These are phyloP conservation scores for Lycium ferocissimum DNA, from an alignment of 257 asterid genomes.

Conservation along the genomic window DNA sequence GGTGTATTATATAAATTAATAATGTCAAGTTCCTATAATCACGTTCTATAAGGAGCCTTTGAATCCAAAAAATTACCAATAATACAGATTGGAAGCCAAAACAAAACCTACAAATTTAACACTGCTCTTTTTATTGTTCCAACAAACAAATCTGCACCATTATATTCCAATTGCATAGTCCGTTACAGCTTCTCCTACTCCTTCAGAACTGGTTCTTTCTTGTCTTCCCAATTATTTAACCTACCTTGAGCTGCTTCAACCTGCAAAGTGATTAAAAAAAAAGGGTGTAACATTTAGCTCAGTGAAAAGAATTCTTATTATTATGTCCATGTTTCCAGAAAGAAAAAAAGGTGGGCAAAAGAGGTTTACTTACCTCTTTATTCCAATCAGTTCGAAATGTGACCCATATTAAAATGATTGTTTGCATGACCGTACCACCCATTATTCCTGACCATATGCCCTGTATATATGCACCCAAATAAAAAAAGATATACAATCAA, in stretches of 20 bases:
- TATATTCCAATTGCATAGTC: no score
- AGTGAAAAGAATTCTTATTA: neutral
- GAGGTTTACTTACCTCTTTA: slow-evolving; percentile 40
- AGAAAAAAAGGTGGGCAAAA: neutral
- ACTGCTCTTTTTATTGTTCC: no score
- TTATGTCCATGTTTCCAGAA: neutral
- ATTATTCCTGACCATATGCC: slow-evolving; percentile 51
- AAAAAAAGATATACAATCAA: neutral
- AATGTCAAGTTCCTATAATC: no score
- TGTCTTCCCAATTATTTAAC: slow-evolving; percentile 39
- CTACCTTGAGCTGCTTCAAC: slow-evolving; percentile 41
- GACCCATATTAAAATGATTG: slow-evolving; percentile 45
- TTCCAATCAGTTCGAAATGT: slow-evolving; percentile 48
- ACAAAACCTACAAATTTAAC: neutral
- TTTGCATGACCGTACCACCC: slow-evolving; percentile 47
- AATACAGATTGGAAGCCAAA: neutral
- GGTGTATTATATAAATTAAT: no score
- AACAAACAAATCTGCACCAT: neutral
- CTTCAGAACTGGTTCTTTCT: slow-evolving; percentile 6
- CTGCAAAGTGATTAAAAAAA: slow-evolving; percentile 33
- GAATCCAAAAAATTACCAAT: no score
- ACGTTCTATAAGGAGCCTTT: no score
- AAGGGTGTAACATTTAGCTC: neutral
- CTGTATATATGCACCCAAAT: slow-evolving; percentile 1
- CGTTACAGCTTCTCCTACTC: neutral